Evolutionary conservation across 2,329 filamentous ascomycete genomes (phyloP), one percentile per base, ranked within the genome.

Genomic region (Xylaria sp.): DNA sequence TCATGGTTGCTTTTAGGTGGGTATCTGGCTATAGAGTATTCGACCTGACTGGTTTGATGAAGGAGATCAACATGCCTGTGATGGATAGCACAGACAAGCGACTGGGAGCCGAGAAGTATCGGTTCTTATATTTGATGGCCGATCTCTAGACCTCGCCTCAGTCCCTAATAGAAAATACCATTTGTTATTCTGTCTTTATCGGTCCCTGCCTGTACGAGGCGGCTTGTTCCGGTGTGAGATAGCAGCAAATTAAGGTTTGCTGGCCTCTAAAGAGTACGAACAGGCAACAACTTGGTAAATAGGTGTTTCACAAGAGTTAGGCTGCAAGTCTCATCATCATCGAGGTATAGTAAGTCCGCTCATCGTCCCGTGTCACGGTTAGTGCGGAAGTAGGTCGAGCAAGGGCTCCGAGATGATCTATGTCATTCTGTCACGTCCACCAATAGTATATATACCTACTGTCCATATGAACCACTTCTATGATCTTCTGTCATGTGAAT

Each of bases 111-210:
- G 25, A 41, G 31, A 55, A 43, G 10, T 36, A 1, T 36, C 13
- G 12, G n/a, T 55, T 63, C 18, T 63, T 63, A 63, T 63, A 63
- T 48, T 48, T 2, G 10, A 7, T 36, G 15, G 13, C 23, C 15
- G n/a, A 52, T 7, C 36, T 6, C 18, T 25, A 48, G 61, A 23
- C 8, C 8, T 25, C 18, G 36, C 9, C 43, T 39, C 23, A 56
- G 10, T 13, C 10, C 18, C 9, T 28, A 10, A 23, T 12, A 1
- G 3, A 36, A 9, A 1, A 36, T 23, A 18, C 13, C 23, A 10
- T 18, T 23, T 39, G 20, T 23, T 9, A 25, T 12, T 28, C 31
- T 13, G 12, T 13, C 23, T 25, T 15, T 36, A 33, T 62, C 49
- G 39, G 39, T 23, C 8, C 5, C 18, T 55, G 25, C 4, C 33